phyloP scores from a whole-genome alignment of 116 monocot genomes.

The Dioscorea cayenensis region DNA sequence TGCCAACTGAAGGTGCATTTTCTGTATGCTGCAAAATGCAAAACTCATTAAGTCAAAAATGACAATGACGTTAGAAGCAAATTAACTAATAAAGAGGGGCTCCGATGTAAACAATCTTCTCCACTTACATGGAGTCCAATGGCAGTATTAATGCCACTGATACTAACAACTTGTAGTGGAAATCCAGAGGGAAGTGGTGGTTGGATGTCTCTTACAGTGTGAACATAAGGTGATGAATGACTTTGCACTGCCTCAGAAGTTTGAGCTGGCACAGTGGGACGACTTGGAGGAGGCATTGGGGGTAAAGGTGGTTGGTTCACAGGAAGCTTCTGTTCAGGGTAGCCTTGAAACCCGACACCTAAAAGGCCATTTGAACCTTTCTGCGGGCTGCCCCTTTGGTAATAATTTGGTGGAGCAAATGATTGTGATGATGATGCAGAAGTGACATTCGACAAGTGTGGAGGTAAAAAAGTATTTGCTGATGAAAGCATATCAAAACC shows the following conservation, averaged over 20 bases:
- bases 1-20: slow-evolving; percentile 22
- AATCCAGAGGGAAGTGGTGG: slow-evolving; percentile 66
- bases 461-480: slow-evolving; percentile 17
- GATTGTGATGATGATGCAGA: slow-evolving; percentile 19
- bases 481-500: slow-evolving; percentile 17
- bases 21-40: slow-evolving; percentile 49
- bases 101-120: background rate
- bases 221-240: slow-evolving; percentile 30
- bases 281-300: slow-evolving; percentile 68
- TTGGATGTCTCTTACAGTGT: slow-evolving; percentile 40
- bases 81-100: background rate
- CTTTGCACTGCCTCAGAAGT: slow-evolving; percentile 32
- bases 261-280: slow-evolving; percentile 29
- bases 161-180: slow-evolving; percentile 54
- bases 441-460: slow-evolving; percentile 17
- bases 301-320: slow-evolving; percentile 81
- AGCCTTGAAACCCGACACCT: slow-evolving; percentile 37
- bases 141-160: slow-evolving; percentile 23
- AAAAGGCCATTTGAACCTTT: slow-evolving; percentile 25
- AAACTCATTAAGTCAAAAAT: background rate
- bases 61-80: slow-evolving; percentile 8
- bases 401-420: slow-evolving; percentile 23
- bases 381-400: slow-evolving; percentile 37
- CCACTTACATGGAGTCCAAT: slow-evolving; percentile 37
- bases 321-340: slow-evolving; percentile 35